Conservation (phyloP, 78 protist genomes). For the Dictyostelium brefeldianum region DNA sequence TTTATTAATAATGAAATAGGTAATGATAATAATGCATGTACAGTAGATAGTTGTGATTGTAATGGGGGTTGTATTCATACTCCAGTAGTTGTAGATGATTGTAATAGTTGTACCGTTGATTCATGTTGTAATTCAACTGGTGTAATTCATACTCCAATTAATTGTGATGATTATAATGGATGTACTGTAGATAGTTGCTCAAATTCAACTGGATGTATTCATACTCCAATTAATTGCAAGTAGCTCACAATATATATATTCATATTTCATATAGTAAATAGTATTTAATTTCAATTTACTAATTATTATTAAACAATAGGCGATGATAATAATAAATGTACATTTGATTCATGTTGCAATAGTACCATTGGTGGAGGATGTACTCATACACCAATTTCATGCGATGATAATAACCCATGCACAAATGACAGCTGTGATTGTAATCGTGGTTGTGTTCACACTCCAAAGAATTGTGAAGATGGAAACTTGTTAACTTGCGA, state of each 20-base stretch:
- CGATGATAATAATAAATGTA: conserved; percentile 56
- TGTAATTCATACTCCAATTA: background rate
- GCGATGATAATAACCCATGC: background rate
- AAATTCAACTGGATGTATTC: too few species aligned
- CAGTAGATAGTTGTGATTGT: conserved; percentile 29
- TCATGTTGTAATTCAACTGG: background rate
- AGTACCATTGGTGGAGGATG: too few species aligned
- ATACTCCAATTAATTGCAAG: too few species aligned
- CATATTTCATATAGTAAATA: too few species aligned
- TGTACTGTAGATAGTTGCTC: background rate
- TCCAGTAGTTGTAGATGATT: background rate
- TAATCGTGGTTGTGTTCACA: background rate
- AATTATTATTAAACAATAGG: too few species aligned
- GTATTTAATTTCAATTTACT: too few species aligned
- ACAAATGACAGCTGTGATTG: background rate
- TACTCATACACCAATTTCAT: too few species aligned
- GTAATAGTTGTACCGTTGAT: conserved; percentile 26
- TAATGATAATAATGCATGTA: conserved; percentile 11
- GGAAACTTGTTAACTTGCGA: background rate
- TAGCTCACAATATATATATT: too few species aligned
- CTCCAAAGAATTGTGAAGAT: background rate
- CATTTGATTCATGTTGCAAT: background rate
- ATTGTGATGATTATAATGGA: conserved; percentile 43
- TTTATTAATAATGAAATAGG: background rate
- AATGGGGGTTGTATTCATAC: conserved; percentile 22